Percentiles rank a stretch among this genome's conserved stretches.
Evolutionary conservation across 1,139 yeast species (phyloP).

Genomic region (Saccharomyces uvarum): DNA sequence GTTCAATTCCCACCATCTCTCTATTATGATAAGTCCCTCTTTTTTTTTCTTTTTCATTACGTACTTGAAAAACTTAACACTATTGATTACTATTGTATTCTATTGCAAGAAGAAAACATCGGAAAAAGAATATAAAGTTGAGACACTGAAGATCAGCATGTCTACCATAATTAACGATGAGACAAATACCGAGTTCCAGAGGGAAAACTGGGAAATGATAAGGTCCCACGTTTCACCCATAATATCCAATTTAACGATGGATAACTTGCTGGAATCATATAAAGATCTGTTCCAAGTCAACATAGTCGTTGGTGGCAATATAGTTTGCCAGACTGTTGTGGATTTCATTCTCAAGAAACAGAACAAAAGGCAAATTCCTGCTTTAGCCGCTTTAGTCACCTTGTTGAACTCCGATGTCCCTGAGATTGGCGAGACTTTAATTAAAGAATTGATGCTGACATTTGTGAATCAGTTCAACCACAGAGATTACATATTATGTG

Average conservation of each 20-base stretch:
- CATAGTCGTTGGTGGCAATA: slow-evolving; percentile 9
- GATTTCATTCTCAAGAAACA: slow-evolving; percentile 15
- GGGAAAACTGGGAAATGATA: slow-evolving; percentile 14
- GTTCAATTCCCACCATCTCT: neutral
- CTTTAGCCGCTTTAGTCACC: slow-evolving; percentile 51
- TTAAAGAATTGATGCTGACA: slow-evolving; percentile 34
- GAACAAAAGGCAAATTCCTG: slow-evolving; percentile 33
- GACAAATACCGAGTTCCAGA: slow-evolving; percentile 4
- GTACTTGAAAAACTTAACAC: neutral
- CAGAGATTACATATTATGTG: neutral
- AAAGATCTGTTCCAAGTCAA: slow-evolving; percentile 15
- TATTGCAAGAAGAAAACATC: neutral
- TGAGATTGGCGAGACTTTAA: slow-evolving; percentile 54
- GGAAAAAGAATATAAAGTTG: neutral
- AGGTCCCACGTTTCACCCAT: slow-evolving; percentile 10
- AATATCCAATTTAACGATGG: slow-evolving; percentile 7
- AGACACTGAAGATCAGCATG: neutral
- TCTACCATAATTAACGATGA: neutral
- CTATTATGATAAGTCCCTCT: neutral
- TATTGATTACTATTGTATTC: neutral
- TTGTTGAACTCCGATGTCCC: slow-evolving; percentile 65
- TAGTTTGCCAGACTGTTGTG: slow-evolving; percentile 9
- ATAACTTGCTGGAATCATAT: slow-evolving; percentile 9
- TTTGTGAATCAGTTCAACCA: neutral
- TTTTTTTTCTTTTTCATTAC: neutral